Evolutionary conservation across 805 yeast genomes (phyloP).

Genomic region (Huiozyma sinensis): DNA sequence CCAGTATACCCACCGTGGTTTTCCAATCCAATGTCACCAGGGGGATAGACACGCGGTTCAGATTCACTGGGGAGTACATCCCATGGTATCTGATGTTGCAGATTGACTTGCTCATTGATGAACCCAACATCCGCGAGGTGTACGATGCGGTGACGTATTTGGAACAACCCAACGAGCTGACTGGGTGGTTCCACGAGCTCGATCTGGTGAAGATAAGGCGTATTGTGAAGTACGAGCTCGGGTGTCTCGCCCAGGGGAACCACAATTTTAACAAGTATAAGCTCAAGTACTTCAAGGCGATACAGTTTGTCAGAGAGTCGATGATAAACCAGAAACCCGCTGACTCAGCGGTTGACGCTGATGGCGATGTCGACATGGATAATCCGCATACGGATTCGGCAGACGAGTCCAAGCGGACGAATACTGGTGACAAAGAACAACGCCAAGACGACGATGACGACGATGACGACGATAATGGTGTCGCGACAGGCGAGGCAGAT

Average conservation of each 20-base stretch:
- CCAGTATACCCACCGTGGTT: conserved; percentile 22
- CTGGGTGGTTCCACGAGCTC: conserved; percentile 68
- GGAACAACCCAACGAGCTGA: conserved; percentile 31
- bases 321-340: conserved; percentile 23
- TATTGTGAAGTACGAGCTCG: conserved; percentile 62
- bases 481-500: conserved; percentile 25
- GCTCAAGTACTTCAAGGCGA: conserved; percentile 31
- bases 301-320: conserved; percentile 33
- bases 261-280: conserved; percentile 33
- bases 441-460: conserved; percentile 12
- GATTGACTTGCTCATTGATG: conserved; percentile 65
- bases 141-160: conserved; percentile 40
- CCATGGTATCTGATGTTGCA: conserved; percentile 69
- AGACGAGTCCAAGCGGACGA: conserved; percentile 2
- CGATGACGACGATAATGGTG: conserved; percentile 24
- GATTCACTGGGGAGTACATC: conserved; percentile 60
- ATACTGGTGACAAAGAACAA: conserved; percentile 3
- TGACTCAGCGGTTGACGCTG: conserved; percentile 18
- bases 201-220: conserved; percentile 56
- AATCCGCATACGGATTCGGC: conserved; percentile 2
- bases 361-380: conserved; percentile 19
- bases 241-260: conserved; percentile 44
- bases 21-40: conserved; percentile 27
- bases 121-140: conserved; percentile 41
- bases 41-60: conserved; percentile 36